Conservation (phyloP, 1,284 basidiomycete genomes). For the Vanrija sp. region DNA sequence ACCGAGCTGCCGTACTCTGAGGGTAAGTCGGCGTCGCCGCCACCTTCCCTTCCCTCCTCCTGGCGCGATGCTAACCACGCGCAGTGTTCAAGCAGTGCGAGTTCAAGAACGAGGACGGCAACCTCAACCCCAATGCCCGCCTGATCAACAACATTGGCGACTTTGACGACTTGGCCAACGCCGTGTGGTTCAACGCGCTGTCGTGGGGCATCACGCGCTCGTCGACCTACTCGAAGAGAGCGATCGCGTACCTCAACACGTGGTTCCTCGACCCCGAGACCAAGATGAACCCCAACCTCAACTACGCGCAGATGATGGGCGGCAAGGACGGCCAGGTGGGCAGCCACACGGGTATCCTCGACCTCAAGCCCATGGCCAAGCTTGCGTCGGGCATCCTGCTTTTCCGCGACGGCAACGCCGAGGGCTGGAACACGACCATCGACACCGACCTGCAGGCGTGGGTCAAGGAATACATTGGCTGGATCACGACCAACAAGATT, state of each 20-base stretch:
- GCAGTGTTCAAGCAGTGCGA: conserved; percentile 12
- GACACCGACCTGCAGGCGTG: conserved; percentile 19
- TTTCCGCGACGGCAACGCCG: conserved; percentile 16
- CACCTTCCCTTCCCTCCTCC: neutral
- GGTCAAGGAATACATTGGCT: conserved; percentile 19
- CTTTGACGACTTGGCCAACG: conserved; percentile 58
- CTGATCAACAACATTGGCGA: conserved; percentile 57
- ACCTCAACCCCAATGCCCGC: conserved; percentile 63
- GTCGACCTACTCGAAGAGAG: conserved; percentile 21
- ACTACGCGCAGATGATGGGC: conserved; percentile 63
- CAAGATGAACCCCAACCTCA: conserved; percentile 64
- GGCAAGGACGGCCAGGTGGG: conserved; percentile 51
- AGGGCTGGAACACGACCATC: conserved; percentile 18
- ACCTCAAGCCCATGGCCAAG: conserved; percentile 26
- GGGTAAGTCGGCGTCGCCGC: conserved; percentile 3
- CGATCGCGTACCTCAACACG: conserved; percentile 16
- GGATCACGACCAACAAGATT: conserved; percentile 19
- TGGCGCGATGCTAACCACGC: neutral
- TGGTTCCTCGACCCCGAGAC: conserved; percentile 59
- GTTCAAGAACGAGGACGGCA: conserved; percentile 52
- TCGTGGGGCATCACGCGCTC: conserved; percentile 55
- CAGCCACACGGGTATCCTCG: conserved; percentile 26
- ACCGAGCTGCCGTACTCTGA: conserved; percentile 19
- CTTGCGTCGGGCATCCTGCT: conserved; percentile 21
- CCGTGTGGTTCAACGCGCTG: conserved; percentile 61